Evolutionary conservation across 1,139 yeast species (phyloP).

Genomic region (Candida freyschussii): DNA sequence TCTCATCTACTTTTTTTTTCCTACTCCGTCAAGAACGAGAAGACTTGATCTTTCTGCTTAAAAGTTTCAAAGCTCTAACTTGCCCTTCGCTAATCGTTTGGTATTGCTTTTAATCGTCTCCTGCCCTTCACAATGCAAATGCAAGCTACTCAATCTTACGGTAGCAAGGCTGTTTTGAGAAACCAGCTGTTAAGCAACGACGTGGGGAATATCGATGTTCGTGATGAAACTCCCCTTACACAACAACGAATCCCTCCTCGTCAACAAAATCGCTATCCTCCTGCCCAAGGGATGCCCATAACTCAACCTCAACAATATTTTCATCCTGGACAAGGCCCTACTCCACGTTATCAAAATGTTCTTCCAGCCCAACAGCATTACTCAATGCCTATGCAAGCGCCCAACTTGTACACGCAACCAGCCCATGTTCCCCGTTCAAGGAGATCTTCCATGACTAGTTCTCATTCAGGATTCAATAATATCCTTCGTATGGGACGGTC

Average conservation of each 20-base stretch:
- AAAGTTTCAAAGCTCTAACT: no score
- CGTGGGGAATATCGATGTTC: constrained; percentile 38
- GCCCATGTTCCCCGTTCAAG: constrained; percentile 16
- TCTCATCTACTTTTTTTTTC: no score
- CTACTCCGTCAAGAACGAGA: no score
- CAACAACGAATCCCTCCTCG: constrained; percentile 9
- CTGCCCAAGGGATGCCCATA: not conserved
- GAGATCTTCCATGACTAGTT: constrained; percentile 19
- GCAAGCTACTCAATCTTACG: constrained; percentile 29
- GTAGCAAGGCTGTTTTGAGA: constrained; percentile 21
- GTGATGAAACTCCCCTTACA: constrained; percentile 32
- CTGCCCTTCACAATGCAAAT: no score
- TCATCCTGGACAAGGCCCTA: constrained; percentile 4
- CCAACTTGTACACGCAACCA: not conserved
- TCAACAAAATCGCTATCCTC: constrained; percentile 1
- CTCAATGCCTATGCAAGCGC: constrained; percentile 10
- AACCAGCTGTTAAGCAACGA: constrained; percentile 33
- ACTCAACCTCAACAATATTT: not conserved
- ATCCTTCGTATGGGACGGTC: constrained; percentile 31
- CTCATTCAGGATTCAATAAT: constrained; percentile 9
- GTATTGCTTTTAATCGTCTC: no score
- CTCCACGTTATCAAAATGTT: constrained; percentile 3
- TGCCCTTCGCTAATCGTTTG: no score
- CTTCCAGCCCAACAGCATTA: constrained; percentile 8
- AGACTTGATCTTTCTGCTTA: no score